These are phyloP conservation scores for Trichomonas gallinae DNA, from an alignment of 208 protist genomes.

Conservation along the genomic window DNA sequence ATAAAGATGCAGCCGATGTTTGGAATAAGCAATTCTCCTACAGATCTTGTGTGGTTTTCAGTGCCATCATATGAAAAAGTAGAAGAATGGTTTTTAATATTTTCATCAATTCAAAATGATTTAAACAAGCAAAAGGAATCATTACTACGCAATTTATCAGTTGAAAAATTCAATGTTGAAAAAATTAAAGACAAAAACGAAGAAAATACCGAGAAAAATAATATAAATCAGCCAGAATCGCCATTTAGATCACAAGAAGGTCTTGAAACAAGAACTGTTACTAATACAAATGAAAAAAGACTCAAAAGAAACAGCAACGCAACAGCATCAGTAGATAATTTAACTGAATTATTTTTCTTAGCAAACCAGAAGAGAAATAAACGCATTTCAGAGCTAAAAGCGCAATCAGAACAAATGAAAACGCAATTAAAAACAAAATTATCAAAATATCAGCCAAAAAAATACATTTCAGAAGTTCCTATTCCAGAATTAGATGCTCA, in stretches of 20 bases:
- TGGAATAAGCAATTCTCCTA: neutral
- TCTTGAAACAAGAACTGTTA: neutral
- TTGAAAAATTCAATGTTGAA: neutral
- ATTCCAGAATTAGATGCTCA: neutral
- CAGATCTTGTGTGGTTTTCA: neutral
- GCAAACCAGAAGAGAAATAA: neutral
- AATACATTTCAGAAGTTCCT: neutral
- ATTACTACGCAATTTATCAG: neutral
- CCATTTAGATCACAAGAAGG: neutral
- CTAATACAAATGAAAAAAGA: neutral
- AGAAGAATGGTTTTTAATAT: neutral
- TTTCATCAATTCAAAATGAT: neutral
- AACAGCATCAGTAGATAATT: neutral
- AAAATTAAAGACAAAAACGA: neutral
- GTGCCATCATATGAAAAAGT: neutral
- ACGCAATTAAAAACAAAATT: neutral
- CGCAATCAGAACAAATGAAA: neutral
- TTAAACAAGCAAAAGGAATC: neutral
- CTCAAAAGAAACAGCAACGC: neutral
- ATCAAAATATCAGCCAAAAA: neutral
- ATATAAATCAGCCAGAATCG: neutral
- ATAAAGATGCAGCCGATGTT: neutral
- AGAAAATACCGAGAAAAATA: neutral
- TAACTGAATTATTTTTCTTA: neutral
- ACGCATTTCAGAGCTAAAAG: neutral